Conservation (phyloP, 164 flowering plant genomes). For the Magnolia officinalis region DNA sequence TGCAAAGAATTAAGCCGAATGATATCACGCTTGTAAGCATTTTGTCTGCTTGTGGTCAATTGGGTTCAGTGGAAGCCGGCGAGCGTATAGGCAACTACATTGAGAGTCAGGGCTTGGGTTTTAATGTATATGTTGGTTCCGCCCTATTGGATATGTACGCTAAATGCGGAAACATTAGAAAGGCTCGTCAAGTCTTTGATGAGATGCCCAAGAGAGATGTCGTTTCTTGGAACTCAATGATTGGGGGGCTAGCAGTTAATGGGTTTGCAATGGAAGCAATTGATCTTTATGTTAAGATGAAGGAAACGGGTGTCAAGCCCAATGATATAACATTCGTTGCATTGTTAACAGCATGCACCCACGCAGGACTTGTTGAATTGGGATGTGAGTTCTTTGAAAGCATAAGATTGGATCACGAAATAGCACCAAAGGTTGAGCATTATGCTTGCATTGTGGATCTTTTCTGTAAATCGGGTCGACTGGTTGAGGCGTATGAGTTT, state of each 20-base stretch:
- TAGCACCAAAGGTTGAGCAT: slow-evolving; percentile 41
- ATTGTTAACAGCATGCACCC: slow-evolving; percentile 46
- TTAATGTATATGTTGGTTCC: slow-evolving; percentile 37
- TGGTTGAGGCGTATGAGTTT: slow-evolving; percentile 37
- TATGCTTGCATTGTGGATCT: slow-evolving; percentile 49
- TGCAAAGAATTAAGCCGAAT: slow-evolving; percentile 30
- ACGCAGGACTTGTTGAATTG: slow-evolving; percentile 43
- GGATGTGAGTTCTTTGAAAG: slow-evolving; percentile 31
- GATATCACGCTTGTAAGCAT: slow-evolving; percentile 43
- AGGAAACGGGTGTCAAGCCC: slow-evolving; percentile 28
- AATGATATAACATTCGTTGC: slow-evolving; percentile 42
- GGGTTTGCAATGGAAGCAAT: slow-evolving; percentile 38
- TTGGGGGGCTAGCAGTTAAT: slow-evolving; percentile 39
- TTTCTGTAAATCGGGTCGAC: slow-evolving; percentile 37
- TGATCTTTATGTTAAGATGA: slow-evolving; percentile 28
- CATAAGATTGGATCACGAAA: slow-evolving; percentile 29
- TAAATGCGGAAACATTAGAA: slow-evolving; percentile 38
- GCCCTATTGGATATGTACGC: slow-evolving; percentile 44
- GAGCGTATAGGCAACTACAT: slow-evolving; percentile 33
- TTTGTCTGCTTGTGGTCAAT: slow-evolving; percentile 44
- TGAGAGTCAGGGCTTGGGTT: slow-evolving; percentile 28
- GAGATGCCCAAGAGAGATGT: slow-evolving; percentile 33
- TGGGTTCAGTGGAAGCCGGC: slow-evolving; percentile 41
- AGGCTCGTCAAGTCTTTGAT: slow-evolving; percentile 35
- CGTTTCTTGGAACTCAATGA: slow-evolving; percentile 52